Evolutionary conservation across 805 yeast genomes (phyloP), one percentile per base, ranked within the genome.

Genomic region (Candida ovalis): DNA sequence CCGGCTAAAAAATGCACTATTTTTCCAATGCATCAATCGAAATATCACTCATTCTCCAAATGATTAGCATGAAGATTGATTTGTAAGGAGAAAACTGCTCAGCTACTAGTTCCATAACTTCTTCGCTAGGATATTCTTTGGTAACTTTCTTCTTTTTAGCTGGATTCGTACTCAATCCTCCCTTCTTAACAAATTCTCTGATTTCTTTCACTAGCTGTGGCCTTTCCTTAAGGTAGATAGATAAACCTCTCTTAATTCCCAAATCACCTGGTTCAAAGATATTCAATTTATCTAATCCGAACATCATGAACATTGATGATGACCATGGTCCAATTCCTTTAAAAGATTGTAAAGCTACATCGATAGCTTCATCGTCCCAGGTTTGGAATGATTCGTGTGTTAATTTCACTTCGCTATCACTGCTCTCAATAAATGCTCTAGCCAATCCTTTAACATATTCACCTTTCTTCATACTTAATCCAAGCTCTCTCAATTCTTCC

Each of bases 291-390:
- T 75, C 75, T 40, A 90, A 67, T 1, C 86, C 85, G 60, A 88
- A 88, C 21, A 84, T 60, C 17, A 87, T 66, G 64, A 89, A 91
- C 96, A 91, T 91, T 46, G 85, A 86, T 0, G 94, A 91, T 4
- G 90, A 80, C 98, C 98, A 91, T 1, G 75, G 75, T 0, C 94
- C 95, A 17, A 87, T 76, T 0, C 95, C 95, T 58, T 86, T 85
- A 52, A 86, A 57, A 12, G 44, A 44, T 35, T 60, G 62, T 23
- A 61, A 48, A 41, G 50, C 54, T 6, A 28, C 19, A 38, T 46
- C 47, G 18, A 61, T 32, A 2, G 48, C 32, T 10, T 41, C 45
- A 44, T 59, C 59, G 24, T 48, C 53, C 3, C 50, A 44, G 7
- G 33, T 47, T 25, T 51, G 43, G 43, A 61, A 59, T 46, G 54